phyloP scores from a whole-genome alignment of 1,139 yeast species.

The Saccharomyces hybrid region DNA sequence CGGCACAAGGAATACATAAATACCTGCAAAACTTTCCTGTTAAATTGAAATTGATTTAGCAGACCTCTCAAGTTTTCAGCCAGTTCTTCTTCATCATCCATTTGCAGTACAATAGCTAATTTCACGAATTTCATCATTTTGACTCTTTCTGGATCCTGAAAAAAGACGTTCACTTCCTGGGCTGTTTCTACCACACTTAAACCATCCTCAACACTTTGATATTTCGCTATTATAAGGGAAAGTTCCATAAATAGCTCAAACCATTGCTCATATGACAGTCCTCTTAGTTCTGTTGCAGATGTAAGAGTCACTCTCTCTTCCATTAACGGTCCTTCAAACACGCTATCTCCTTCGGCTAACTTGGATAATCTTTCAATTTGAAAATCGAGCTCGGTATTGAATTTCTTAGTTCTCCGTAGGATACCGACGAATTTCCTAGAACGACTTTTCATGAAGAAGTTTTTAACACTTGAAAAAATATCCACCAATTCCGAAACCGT shows the following conservation, averaged over 20 bases:
- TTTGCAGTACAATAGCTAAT: slow-evolving; percentile 54
- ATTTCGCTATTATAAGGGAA: slow-evolving; percentile 56
- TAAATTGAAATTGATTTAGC: slow-evolving; percentile 64
- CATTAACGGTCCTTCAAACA: slow-evolving; percentile 30
- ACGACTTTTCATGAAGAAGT: slow-evolving; percentile 71
- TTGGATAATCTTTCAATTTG: slow-evolving; percentile 60
- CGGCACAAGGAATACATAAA: slow-evolving; percentile 48
- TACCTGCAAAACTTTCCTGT: slow-evolving; percentile 57
- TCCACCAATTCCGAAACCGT: slow-evolving; percentile 77
- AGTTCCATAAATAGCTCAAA: slow-evolving; percentile 74
- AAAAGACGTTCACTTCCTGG: slow-evolving; percentile 66
- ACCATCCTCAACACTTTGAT: slow-evolving; percentile 63
- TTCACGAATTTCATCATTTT: slow-evolving; percentile 56
- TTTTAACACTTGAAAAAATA: slow-evolving; percentile 66
- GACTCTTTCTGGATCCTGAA: slow-evolving; percentile 50
- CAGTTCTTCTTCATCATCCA: slow-evolving; percentile 45
- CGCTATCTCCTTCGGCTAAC: slow-evolving; percentile 54
- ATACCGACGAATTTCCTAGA: slow-evolving; percentile 64
- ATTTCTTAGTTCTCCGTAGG: slow-evolving; percentile 51
- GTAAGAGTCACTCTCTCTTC: slow-evolving; percentile 38
- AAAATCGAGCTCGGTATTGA: slow-evolving; percentile 61
- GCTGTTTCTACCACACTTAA: slow-evolving; percentile 66
- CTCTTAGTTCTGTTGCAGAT: slow-evolving; percentile 52
- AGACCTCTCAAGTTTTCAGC: slow-evolving; percentile 55
- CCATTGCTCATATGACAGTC: slow-evolving; percentile 74